phyloP scores from a whole-genome alignment of 2,329 filamentous ascomycete genomes.

The Diaporthe vexans region DNA sequence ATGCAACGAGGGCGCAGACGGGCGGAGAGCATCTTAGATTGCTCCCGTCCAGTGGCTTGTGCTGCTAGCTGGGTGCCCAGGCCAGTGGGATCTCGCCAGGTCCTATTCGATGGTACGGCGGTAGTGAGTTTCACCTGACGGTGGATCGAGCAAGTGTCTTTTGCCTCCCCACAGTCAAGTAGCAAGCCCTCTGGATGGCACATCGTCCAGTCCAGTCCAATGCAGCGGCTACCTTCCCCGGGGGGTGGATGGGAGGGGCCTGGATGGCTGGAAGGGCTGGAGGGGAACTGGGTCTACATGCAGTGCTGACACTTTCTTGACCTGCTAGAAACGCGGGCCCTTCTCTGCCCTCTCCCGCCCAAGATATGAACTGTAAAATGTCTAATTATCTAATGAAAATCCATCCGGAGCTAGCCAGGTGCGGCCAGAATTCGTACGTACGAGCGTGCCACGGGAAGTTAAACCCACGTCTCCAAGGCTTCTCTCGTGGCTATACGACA shows the following conservation, averaged over 20 bases:
- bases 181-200: slow-evolving; percentile 6
- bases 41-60: slow-evolving; percentile 25
- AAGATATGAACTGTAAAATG: slow-evolving; percentile 25
- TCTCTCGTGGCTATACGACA: slow-evolving; percentile 4
- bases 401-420: slow-evolving; percentile 16
- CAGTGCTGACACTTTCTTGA: slow-evolving; percentile 16
- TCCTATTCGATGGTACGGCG: slow-evolving; percentile 30
- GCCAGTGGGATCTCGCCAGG: slow-evolving; percentile 17
- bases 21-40: slow-evolving; percentile 20
- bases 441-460: not conserved
- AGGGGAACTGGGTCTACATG: slow-evolving; percentile 18
- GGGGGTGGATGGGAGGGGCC: not conserved
- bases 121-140: slow-evolving; percentile 32
- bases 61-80: not conserved
- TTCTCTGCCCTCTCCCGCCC: not conserved
- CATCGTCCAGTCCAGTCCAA: slow-evolving; percentile 6
- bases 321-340: not conserved
- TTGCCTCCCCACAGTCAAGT: not conserved
- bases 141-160: slow-evolving; percentile 6
- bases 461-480: slow-evolving; percentile 19
- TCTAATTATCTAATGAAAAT: slow-evolving; percentile 34
- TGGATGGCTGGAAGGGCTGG: slow-evolving; percentile 10
- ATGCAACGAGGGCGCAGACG: slow-evolving; percentile 22
- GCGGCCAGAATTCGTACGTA: not conserved
- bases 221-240: slow-evolving; percentile 32